phyloP scores from a whole-genome alignment of 768 basidiomycete species.

The Termitomyces sp. region DNA sequence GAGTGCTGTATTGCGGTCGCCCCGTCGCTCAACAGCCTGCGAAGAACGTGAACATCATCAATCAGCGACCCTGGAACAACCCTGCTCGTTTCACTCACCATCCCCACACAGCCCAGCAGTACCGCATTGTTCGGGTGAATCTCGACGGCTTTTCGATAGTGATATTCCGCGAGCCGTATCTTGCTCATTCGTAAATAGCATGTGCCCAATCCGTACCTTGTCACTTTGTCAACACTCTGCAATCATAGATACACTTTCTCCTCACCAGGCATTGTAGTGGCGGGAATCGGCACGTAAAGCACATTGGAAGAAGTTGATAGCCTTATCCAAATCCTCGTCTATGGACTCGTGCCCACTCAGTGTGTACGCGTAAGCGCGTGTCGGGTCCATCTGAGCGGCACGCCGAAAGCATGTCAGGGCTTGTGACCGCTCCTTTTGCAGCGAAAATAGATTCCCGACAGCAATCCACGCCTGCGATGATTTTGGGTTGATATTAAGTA shows the following conservation, averaged over 20 bases:
- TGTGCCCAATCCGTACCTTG: slow-evolving; percentile 97
- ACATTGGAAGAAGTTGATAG: slow-evolving; percentile 86
- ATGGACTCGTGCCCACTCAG: slow-evolving; percentile 96
- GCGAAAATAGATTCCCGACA: slow-evolving; percentile 90
- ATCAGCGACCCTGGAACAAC: slow-evolving; percentile 10
- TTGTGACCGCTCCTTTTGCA: slow-evolving; percentile 91
- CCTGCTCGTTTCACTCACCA: slow-evolving; percentile 55
- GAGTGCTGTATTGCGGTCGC: slow-evolving; percentile 71
- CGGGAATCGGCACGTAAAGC: slow-evolving; percentile 88
- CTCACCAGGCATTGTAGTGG: slow-evolving; percentile 98
- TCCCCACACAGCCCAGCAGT: slow-evolving; percentile 92
- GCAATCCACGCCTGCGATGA: slow-evolving; percentile 94
- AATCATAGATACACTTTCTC: slow-evolving; percentile 15
- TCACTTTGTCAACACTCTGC: slow-evolving; percentile 1
- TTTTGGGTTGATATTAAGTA: slow-evolving; percentile 79
- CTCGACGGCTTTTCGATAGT: slow-evolving; percentile 86
- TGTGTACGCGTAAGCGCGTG: slow-evolving; percentile 93
- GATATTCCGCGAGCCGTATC: slow-evolving; percentile 90
- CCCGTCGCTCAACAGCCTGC: slow-evolving; percentile 86
- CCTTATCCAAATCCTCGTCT: slow-evolving; percentile 92
- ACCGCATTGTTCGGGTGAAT: slow-evolving; percentile 96
- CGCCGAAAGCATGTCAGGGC: slow-evolving; percentile 93
- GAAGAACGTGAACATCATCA: slow-evolving; percentile 17
- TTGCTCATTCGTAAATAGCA: slow-evolving; percentile 96
- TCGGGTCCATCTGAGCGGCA: slow-evolving; percentile 83